Evolutionary conservation across 73 alveolate genomes (phyloP).

Genomic region (Tetrahymena elliotti): DNA sequence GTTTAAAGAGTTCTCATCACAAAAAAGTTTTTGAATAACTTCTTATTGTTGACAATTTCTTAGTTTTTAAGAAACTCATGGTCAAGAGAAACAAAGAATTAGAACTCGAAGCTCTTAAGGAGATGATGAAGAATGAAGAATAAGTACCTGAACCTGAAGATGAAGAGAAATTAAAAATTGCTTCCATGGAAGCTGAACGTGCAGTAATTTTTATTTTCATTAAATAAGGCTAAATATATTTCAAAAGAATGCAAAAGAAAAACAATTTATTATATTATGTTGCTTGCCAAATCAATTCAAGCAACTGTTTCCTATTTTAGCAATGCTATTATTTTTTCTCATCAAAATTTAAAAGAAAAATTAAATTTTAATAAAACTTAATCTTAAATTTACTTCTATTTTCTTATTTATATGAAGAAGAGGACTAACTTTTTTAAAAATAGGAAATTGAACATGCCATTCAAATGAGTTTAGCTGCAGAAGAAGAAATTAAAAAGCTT

Average conservation of each 20-base stretch:
- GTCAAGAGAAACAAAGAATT: conserved; percentile 67
- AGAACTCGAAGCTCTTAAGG: conserved; percentile 64
- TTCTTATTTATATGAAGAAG: background rate
- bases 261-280: no score
- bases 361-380: background rate
- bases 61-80: conserved; percentile 78
- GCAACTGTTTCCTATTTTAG: no score
- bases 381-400: background rate
- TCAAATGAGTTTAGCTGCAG: conserved; percentile 36
- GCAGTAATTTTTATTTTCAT: background rate
- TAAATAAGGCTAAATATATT: no score
- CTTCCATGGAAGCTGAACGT: background rate
- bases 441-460: conserved; percentile 39
- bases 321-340: no score
- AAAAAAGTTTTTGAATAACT: conserved; percentile 50
- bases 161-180: background rate
- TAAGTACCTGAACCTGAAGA: background rate
- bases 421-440: background rate
- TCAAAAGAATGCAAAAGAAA: no score
- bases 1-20: conserved; percentile 46
- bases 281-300: no score
- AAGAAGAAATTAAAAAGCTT: conserved; percentile 18
- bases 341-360: background rate
- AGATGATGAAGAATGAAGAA: background rate
- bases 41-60: conserved; percentile 58